Conservation (phyloP, 202 grass and related monocot species). For the Setaria viridis region DNA sequence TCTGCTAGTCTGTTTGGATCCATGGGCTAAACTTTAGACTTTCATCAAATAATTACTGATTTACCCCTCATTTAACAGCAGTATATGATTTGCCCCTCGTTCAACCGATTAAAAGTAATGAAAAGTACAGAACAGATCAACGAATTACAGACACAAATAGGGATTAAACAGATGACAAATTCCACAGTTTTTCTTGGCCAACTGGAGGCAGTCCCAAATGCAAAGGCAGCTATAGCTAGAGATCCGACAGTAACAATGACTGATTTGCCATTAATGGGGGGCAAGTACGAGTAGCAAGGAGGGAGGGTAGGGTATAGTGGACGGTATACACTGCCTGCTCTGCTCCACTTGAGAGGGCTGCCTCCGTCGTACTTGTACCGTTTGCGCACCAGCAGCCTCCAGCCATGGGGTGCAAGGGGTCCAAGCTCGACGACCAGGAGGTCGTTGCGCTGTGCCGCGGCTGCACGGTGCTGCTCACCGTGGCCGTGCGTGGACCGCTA, state of each 20-base stretch:
- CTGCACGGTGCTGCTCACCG: conserved; percentile 71
- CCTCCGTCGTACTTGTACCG: background rate
- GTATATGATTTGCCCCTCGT: no score
- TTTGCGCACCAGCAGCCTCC: background rate
- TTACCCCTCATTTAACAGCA: no score
- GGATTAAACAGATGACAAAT: conserved; percentile 26
- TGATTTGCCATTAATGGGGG: conserved; percentile 41
- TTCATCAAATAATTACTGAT: no score
- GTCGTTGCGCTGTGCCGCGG: conserved; percentile 75
- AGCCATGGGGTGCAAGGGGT: conserved; percentile 83
- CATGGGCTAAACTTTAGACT: no score
- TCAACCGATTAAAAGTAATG: no score
- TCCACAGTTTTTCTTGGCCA: conserved; percentile 35
- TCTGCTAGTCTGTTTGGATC: no score
- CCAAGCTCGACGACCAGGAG: conserved; percentile 85
- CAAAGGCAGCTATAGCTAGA: conserved; percentile 2
- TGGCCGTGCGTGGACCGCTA: conserved; percentile 75
- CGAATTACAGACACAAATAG: background rate
- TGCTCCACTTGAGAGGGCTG: background rate
- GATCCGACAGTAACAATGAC: conserved; percentile 12
- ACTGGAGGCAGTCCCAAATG: conserved; percentile 9
- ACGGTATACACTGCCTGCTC: background rate
- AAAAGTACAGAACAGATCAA: background rate
- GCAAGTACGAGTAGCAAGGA: background rate
- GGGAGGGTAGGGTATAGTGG: no score